Evolutionary conservation across 805 yeast genomes (phyloP).

Genomic region (Cyberlindnera euphorbiiphila): DNA sequence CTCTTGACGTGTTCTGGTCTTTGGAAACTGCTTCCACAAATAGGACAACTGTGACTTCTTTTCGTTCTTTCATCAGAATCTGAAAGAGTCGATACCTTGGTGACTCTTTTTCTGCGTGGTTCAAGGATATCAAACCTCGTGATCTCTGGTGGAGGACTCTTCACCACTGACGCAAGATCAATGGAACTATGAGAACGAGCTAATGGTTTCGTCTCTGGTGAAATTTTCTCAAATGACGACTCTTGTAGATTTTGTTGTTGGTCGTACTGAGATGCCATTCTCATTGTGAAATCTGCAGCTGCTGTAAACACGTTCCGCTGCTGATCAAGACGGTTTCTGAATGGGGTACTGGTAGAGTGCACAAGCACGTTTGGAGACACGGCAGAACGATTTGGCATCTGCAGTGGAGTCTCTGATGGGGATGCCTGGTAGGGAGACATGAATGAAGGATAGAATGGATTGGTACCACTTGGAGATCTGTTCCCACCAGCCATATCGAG

Average conservation of each 20-base stretch:
- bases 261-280: constrained; percentile 22
- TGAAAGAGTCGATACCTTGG: constrained; percentile 2
- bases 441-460: constrained; percentile 43
- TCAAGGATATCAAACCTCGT: constrained; percentile 15
- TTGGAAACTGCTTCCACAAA: constrained; percentile 60
- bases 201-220: constrained; percentile 4
- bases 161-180: constrained; percentile 13
- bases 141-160: constrained; percentile 13
- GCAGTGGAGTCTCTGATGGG: constrained; percentile 24
- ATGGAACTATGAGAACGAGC: constrained; percentile 17
- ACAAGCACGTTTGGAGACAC: constrained; percentile 26
- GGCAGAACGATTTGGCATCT: constrained; percentile 23
- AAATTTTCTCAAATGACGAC: neutral
- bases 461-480: constrained; percentile 38
- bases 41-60: constrained; percentile 60
- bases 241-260: neutral
- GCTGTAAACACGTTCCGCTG: constrained; percentile 2
- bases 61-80: constrained; percentile 25
- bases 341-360: constrained; percentile 9
- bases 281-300: constrained; percentile 30
- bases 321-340: neutral
- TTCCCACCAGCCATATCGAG: constrained; percentile 5
- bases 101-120: constrained; percentile 38
- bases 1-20: constrained; percentile 71
- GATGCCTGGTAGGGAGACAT: constrained; percentile 34